These are phyloP conservation scores for Xerocomus cyaneibrunnescens DNA, from an alignment of 1,284 basidiomycete species.

Conservation along the genomic window DNA sequence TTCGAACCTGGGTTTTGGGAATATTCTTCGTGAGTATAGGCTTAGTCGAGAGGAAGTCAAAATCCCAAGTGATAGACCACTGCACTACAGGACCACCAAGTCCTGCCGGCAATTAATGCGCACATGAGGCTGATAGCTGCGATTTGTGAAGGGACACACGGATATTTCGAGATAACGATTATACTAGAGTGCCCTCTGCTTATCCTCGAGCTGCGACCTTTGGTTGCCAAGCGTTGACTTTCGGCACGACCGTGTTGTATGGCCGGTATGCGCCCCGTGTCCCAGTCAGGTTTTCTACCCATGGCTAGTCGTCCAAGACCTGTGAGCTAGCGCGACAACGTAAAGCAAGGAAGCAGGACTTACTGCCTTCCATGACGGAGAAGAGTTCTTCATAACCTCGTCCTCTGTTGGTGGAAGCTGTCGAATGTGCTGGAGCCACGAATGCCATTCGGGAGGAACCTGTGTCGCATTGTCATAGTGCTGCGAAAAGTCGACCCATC, in stretches of 20 bases:
- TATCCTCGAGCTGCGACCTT: constrained; percentile 55
- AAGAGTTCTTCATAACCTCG: constrained; percentile 60
- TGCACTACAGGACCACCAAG: constrained; percentile 27
- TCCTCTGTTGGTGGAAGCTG: constrained; percentile 78
- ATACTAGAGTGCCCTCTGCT: neutral
- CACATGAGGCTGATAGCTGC: no score
- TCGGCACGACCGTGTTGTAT: constrained; percentile 85
- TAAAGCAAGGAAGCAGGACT: constrained; percentile 32
- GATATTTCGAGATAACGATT: neutral
- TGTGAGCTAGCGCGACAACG: neutral
- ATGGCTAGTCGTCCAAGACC: constrained; percentile 50
- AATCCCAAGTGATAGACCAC: constrained; percentile 33
- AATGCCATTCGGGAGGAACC: constrained; percentile 92
- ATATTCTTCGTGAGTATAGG: constrained; percentile 2
- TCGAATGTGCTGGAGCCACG: constrained; percentile 92
- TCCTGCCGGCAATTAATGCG: no score
- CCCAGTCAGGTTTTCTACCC: constrained; percentile 86
- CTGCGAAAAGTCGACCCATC: constrained; percentile 93
- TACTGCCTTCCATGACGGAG: constrained; percentile 83
- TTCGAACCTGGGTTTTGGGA: constrained; percentile 19
- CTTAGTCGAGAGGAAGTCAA: constrained; percentile 16
- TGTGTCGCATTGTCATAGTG: constrained; percentile 89
- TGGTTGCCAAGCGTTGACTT: constrained; percentile 83
- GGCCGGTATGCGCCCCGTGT: constrained; percentile 85
- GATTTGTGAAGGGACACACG: no score